Conservation (phyloP, 2,329 filamentous ascomycete genomes). For the Diaporthe citriasiana region DNA sequence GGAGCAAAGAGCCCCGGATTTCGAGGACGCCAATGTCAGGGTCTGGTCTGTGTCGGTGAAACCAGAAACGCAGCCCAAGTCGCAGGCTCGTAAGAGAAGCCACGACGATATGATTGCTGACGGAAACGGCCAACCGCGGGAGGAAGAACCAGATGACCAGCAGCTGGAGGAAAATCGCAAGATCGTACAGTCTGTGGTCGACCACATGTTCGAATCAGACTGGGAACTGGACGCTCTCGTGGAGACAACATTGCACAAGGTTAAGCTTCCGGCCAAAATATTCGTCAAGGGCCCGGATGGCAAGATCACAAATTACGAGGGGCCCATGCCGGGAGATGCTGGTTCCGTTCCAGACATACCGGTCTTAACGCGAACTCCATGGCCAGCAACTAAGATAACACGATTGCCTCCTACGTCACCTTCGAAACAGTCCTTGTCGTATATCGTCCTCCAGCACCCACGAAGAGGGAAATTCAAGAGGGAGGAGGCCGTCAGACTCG, state of each 20-base stretch:
- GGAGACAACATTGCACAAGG: conserved; percentile 75
- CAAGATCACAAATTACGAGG: conserved; percentile 77
- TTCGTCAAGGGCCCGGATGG: conserved; percentile 77
- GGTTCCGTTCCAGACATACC: conserved; percentile 72
- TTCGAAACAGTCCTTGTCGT: conserved; percentile 80
- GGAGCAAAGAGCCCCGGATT: conserved; percentile 76
- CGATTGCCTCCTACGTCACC: conserved; percentile 78
- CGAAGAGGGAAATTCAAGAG: conserved; percentile 86
- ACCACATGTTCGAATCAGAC: conserved; percentile 82
- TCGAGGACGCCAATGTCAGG: conserved; percentile 80
- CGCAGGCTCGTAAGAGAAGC: conserved; percentile 53
- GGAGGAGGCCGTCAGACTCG: conserved; percentile 73
- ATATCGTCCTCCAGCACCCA: conserved; percentile 84
- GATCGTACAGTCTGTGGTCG: conserved; percentile 74
- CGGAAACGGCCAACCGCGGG: conserved; percentile 50
- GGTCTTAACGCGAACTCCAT: conserved; percentile 82
- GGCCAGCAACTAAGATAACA: conserved; percentile 78
- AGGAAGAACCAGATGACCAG: conserved; percentile 39
- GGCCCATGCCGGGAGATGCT: conserved; percentile 71
- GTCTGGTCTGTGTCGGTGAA: conserved; percentile 83
- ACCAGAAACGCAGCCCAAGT: conserved; percentile 47
- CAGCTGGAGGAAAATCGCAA: conserved; percentile 59
- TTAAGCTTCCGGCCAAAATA: conserved; percentile 76
- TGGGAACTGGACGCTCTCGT: conserved; percentile 81
- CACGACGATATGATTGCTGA: conserved; percentile 56